Evolutionary conservation across 1,284 basidiomycete genomes (phyloP).

Genomic region (Cutaneotrichosporon sp.): DNA sequence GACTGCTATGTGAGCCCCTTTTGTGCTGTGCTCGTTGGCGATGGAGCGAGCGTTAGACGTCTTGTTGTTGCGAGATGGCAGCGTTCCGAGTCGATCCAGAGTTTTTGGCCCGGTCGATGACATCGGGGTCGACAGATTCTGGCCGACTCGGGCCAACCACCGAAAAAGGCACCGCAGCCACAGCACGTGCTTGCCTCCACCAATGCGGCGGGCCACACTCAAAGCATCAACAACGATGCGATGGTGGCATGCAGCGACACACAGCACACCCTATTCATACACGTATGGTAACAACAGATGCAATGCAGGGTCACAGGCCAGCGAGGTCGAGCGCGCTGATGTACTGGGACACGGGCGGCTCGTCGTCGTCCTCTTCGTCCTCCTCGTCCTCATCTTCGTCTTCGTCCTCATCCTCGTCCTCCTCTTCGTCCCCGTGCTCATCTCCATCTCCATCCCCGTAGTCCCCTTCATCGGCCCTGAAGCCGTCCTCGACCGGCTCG

Average conservation of each 20-base stretch:
- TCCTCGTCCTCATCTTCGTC: constrained; percentile 40
- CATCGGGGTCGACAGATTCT: background rate
- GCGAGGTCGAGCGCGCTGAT: constrained; percentile 43
- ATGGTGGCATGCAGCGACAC: background rate
- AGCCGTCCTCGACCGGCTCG: constrained; percentile 31
- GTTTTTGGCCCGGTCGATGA: background rate
- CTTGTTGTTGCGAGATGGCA: no score
- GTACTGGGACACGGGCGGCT: constrained; percentile 36
- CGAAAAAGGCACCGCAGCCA: no score
- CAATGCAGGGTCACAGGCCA: constrained; percentile 2
- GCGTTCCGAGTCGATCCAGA: background rate
- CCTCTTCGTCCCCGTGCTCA: constrained; percentile 30
- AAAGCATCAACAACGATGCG: no score
- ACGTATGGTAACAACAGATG: constrained; percentile 1
- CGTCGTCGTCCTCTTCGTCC: constrained; percentile 34
- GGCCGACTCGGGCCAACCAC: no score
- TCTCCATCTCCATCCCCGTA: constrained; percentile 30
- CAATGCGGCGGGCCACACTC: no score
- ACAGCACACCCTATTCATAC: background rate
- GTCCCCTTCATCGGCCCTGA: constrained; percentile 29
- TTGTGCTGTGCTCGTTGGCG: no score
- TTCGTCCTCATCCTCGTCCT: constrained; percentile 33
- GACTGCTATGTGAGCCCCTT: no score
- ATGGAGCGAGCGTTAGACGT: no score
- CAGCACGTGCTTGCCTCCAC: no score